These are phyloP conservation scores for Lycium barbarum DNA, from an alignment of 257 asterid species.

Conservation along the genomic window DNA sequence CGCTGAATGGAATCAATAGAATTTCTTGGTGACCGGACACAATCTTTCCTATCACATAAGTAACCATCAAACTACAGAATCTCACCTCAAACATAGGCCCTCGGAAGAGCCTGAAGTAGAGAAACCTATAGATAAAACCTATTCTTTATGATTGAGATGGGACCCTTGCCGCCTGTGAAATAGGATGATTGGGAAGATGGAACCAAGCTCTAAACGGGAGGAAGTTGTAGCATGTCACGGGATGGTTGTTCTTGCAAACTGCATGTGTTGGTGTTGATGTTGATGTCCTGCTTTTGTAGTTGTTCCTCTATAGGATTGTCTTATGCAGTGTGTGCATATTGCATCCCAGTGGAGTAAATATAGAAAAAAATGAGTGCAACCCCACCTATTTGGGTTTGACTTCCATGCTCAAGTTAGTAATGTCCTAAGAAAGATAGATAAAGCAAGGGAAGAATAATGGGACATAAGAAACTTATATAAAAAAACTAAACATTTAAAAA, in stretches of 20 bases:
- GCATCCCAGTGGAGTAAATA: neutral
- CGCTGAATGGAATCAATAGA: neutral
- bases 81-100: neutral
- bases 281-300: neutral
- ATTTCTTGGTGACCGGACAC: neutral
- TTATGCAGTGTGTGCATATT: neutral
- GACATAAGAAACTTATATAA: neutral
- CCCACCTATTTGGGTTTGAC: neutral
- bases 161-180: neutral
- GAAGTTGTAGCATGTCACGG: neutral
- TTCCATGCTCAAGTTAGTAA: neutral
- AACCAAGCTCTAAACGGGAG: neutral
- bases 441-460: neutral
- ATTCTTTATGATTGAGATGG: neutral
- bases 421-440: neutral
- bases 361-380: neutral
- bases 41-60: neutral
- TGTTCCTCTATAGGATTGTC: neutral
- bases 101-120: neutral
- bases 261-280: neutral
- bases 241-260: conserved; percentile 20
- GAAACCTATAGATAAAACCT: neutral
- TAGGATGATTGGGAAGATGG: neutral
- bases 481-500: neutral
- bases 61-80: neutral